A percentile compares a stretch with the other conserved stretches of the same genome.
Evolutionary conservation across 83 land plant genomes (phyloP).

Genomic region (Diphasiastrum complanatum): DNA sequence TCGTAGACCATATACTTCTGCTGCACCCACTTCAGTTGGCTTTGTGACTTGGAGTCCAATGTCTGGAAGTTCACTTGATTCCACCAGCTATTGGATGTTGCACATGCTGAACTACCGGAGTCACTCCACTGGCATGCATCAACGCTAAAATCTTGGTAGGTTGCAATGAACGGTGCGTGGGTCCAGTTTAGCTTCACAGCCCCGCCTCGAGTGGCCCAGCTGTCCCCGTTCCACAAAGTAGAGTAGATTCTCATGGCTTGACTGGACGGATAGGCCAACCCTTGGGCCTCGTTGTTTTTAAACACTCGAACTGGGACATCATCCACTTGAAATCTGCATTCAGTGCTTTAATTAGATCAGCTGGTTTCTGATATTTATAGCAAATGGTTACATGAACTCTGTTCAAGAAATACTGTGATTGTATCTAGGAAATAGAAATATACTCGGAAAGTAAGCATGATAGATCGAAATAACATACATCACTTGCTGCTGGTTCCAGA

Average conservation of each 20-base stretch:
- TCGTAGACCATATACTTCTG: conserved; percentile 56
- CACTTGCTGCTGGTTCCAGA: conserved; percentile 35
- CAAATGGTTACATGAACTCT: too few species aligned
- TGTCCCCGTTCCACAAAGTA: conserved; percentile 78
- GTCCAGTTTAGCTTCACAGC: conserved; percentile 71
- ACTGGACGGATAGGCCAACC: conserved; percentile 53
- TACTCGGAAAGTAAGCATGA: not conserved
- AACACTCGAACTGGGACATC: conserved; percentile 60
- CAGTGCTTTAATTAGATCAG: too few species aligned
- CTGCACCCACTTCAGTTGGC: conserved; percentile 41
- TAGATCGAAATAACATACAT: conserved; percentile 13
- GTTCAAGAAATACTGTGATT: not conserved
- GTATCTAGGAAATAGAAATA: conserved; percentile 1
- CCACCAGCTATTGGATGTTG: conserved; percentile 58
- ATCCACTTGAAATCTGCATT: conserved; percentile 63
- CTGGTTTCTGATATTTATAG: too few species aligned
- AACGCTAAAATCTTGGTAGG: conserved; percentile 53
- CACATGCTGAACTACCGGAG: conserved; percentile 59
- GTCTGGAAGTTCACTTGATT: conserved; percentile 56
- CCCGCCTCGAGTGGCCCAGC: conserved; percentile 81
- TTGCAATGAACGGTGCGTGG: conserved; percentile 64
- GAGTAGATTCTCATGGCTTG: conserved; percentile 69
- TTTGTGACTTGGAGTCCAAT: conserved; percentile 40
- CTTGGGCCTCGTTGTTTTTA: conserved; percentile 38
- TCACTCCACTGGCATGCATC: conserved; percentile 72